Base-by-base conservation (phyloP, 1,284 basidiomycete genomes). In the Marasmius sp. region DNA sequence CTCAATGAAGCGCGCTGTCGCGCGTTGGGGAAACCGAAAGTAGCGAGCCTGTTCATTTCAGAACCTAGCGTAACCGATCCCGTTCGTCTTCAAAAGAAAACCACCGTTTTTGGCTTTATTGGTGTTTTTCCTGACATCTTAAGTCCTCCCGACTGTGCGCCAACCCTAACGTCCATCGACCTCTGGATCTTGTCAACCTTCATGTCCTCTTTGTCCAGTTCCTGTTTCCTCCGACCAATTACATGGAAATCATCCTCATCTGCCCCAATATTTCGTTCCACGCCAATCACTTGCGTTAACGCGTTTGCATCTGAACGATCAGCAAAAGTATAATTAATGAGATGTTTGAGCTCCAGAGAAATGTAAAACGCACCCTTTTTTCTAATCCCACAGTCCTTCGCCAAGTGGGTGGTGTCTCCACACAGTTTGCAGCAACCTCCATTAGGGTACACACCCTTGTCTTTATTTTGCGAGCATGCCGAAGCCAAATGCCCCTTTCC, bases 161-260 rank as follows among this genome's bases (percentile, higher is more conserved):
- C 83, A 2, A 78, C 72, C 66, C 77, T 81, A 38, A 84, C 70
- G 51, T 80, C 78, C 0, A 78, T 72, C 64, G 70, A 69, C 58
- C 78, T 77, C 70, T 76, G 82, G 58, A 71, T 63, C 62, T 74
- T 82, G 27, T 81, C 79, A 58, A 81, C 79, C 39, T 69, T 70
- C 67, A 79, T 83, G 68, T 88, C 86, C 43, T 86, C 84, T 48
- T 75, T 78, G 49, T 90, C 86, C 1, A 93, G 78, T 63, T 88
- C 83, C 8, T 74, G 77, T 56, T 79, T 84, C 64, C 79, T 82
- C 49, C 92, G 83, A 68, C 88, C 88, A 70, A 93, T 82, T 6
- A 81, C 81, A 74, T 95, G 94, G 76, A 96, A 97, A 71, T 97
- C 94, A 71, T 97, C 95, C 75, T 97, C 95, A 71, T 97, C 95